Conservation (phyloP, 192 early-diverging fungal species). For the Dispira parvispora region DNA sequence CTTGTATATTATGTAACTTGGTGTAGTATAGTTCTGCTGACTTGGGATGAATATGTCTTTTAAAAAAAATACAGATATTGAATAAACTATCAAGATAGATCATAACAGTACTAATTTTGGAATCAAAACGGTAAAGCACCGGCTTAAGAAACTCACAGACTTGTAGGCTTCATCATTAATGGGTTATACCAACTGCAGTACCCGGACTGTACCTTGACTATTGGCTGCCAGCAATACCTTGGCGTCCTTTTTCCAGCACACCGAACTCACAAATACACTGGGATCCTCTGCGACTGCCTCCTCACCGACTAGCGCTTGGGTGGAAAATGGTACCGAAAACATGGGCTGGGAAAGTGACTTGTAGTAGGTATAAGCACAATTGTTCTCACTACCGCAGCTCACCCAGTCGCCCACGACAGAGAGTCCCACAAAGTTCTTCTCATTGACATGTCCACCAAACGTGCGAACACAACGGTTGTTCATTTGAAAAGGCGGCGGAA, state of each 20-base stretch:
- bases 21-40: too few relatives aligned
- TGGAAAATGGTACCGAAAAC: slow-evolving; percentile 60
- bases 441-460: slow-evolving; percentile 76
- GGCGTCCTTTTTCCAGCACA: slow-evolving; percentile 75
- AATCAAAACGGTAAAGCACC: too few relatives aligned
- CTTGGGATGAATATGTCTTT: too few relatives aligned
- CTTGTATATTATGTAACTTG: too few relatives aligned
- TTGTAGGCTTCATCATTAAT: background rate
- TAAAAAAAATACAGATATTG: too few relatives aligned
- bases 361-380: slow-evolving; percentile 77
- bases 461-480: slow-evolving; percentile 36
- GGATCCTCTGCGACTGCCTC: slow-evolving; percentile 37
- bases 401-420: slow-evolving; percentile 69
- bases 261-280: slow-evolving; percentile 70
- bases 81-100: too few relatives aligned
- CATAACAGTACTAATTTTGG: too few relatives aligned
- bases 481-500: background rate
- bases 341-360: slow-evolving; percentile 53
- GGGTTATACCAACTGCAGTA: slow-evolving; percentile 47
- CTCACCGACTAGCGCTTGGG: slow-evolving; percentile 49
- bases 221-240: slow-evolving; percentile 72
- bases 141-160: too few relatives aligned
- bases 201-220: slow-evolving; percentile 77
- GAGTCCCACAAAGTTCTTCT: slow-evolving; percentile 96
- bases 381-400: slow-evolving; percentile 85